Percentiles rank a stretch among this genome's conserved stretches.
phyloP scores from a whole-genome alignment of 345 rosid genomes.

The Camelina hispida region DNA sequence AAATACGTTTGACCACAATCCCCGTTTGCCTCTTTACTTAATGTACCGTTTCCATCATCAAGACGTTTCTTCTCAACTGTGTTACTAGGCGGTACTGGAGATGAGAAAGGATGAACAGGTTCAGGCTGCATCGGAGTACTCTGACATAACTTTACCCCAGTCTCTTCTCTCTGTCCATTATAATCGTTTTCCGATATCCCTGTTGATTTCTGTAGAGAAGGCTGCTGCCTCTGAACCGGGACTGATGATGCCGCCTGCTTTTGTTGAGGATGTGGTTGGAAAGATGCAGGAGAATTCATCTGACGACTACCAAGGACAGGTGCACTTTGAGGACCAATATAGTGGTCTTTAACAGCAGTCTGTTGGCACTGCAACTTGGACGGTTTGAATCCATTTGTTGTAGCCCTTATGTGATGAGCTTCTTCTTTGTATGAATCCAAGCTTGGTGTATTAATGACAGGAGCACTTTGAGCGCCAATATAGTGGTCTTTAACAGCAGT shows the following conservation, averaged over 20 bases:
- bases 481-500: slow-evolving; percentile 51
- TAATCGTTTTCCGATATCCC: slow-evolving; percentile 48
- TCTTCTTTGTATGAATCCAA: slow-evolving; percentile 48
- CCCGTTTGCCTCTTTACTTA: slow-evolving; percentile 30
- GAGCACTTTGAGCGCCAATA: slow-evolving; percentile 46
- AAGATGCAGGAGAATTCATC: slow-evolving; percentile 47
- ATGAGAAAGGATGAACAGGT: slow-evolving; percentile 54
- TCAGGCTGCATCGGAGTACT: slow-evolving; percentile 63
- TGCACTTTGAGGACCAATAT: slow-evolving; percentile 43
- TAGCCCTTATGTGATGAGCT: slow-evolving; percentile 48
- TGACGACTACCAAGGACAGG: slow-evolving; percentile 50
- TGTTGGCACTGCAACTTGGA: slow-evolving; percentile 60
- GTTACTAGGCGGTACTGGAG: slow-evolving; percentile 55
- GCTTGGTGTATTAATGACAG: slow-evolving; percentile 64
- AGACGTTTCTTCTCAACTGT: slow-evolving; percentile 43
- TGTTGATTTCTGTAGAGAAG: slow-evolving; percentile 55
- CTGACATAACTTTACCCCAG: slow-evolving; percentile 44
- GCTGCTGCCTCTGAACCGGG: slow-evolving; percentile 55
- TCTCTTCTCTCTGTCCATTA: slow-evolving; percentile 54
- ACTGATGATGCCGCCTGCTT: slow-evolving; percentile 54
- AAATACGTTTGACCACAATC: background rate
- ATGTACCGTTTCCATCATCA: slow-evolving; percentile 6
- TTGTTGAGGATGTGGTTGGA: slow-evolving; percentile 55
- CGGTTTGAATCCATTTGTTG: slow-evolving; percentile 53
- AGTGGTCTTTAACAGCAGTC: slow-evolving; percentile 49